Percentiles rank a stretch among this genome's conserved stretches.
phyloP scores from a whole-genome alignment of 179 eudicot genomes.

The Carnegiea gigantea region DNA sequence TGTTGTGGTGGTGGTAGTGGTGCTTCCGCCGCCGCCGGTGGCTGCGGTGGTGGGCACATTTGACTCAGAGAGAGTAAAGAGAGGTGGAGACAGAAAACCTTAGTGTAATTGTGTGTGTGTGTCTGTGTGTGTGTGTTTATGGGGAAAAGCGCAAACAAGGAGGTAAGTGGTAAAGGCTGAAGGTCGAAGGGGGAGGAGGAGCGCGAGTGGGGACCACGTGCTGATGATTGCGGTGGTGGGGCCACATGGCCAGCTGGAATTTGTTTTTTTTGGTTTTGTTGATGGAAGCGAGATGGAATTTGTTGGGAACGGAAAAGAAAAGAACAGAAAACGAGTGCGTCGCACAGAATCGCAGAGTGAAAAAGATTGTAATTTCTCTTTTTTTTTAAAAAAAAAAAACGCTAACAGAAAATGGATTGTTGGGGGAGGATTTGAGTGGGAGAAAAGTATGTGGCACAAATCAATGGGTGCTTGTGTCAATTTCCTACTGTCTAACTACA shows the following conservation, averaged over 20 bases:
- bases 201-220: conserved; percentile 2
- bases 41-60: background rate
- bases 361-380: background rate
- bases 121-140: background rate
- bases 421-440: background rate
- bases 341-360: background rate
- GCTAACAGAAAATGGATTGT: too few relatives aligned
- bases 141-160: background rate
- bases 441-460: conserved; percentile 10
- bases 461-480: background rate
- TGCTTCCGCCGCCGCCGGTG: background rate
- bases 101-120: background rate
- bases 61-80: conserved; percentile 5
- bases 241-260: background rate
- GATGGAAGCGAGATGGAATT: background rate
- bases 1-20: conserved; percentile 2
- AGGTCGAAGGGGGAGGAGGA: background rate
- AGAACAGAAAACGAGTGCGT: background rate
- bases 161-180: background rate
- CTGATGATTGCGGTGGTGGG: background rate
- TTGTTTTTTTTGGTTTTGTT: too few relatives aligned
- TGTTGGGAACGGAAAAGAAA: background rate
- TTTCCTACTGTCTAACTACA: too few relatives aligned
- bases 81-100: background rate
- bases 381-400: background rate